A percentile compares a stretch with the other conserved stretches of the same genome.
Evolutionary conservation across 75 land plant genomes (phyloP).

Genomic region (Azolla pinnata): DNA sequence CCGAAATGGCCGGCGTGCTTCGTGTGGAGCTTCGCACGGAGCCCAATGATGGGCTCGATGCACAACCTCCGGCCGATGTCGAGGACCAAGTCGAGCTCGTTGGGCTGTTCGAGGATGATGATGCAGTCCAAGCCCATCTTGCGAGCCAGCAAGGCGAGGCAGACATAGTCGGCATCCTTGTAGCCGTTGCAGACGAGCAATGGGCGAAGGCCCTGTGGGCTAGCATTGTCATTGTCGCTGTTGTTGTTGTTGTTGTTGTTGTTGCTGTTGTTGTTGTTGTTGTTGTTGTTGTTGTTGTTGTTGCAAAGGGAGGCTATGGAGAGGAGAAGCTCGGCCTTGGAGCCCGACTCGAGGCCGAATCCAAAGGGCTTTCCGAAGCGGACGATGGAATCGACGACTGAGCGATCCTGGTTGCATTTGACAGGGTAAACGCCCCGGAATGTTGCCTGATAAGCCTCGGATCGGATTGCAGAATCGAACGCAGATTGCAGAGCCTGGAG

Average conservation of each 20-base stretch:
- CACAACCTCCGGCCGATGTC: slow-evolving; percentile 29
- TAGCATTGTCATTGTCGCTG: no score
- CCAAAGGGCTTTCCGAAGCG: slow-evolving; percentile 41
- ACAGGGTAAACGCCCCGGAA: slow-evolving; percentile 94
- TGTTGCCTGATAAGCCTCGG: slow-evolving; percentile 36
- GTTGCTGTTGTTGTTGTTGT: no score
- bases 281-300: no score
- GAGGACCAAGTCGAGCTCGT: slow-evolving; percentile 68
- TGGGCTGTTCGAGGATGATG: slow-evolving; percentile 79
- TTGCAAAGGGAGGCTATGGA: slow-evolving; percentile 61
- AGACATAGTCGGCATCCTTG: slow-evolving; percentile 80
- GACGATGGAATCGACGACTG: slow-evolving; percentile 72
- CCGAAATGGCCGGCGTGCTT: slow-evolving; percentile 92
- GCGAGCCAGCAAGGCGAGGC: slow-evolving; percentile 60
- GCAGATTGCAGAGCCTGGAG: slow-evolving; percentile 57
- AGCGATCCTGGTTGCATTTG: slow-evolving; percentile 87
- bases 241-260: no score
- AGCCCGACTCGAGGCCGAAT: slow-evolving; percentile 94
- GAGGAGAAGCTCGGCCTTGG: slow-evolving; percentile 85
- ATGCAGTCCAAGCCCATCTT: slow-evolving; percentile 51
- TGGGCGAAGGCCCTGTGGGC: slow-evolving; percentile 40
- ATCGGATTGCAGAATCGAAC: slow-evolving; percentile 59
- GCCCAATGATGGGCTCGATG: slow-evolving; percentile 63
- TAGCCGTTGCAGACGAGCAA: slow-evolving; percentile 83
- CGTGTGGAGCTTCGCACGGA: slow-evolving; percentile 77